Evolutionary conservation across 371 early-diverging fungal genomes (phyloP).

Genomic region (Cokeromyces recurvatus): DNA sequence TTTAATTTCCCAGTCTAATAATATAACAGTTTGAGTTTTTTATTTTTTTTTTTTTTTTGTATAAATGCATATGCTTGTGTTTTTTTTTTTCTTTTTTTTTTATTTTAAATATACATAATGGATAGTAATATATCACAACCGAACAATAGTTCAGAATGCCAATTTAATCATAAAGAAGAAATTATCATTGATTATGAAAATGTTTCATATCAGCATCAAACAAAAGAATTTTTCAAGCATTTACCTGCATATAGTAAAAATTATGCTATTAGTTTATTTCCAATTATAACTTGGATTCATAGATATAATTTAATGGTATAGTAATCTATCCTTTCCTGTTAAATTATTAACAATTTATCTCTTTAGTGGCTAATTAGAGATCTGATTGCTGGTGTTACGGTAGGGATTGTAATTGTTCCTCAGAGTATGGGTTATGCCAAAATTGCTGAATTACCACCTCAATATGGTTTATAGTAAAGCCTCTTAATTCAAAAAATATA

Average conservation of each 20-base stretch:
- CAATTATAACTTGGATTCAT: constrained; percentile 67
- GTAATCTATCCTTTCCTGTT: neutral
- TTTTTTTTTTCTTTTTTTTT: too few species aligned
- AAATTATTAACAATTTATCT: too few species aligned
- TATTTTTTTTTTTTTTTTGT: too few species aligned
- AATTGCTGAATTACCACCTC: constrained; percentile 72
- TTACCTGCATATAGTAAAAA: constrained; percentile 28
- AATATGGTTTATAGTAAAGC: constrained; percentile 83
- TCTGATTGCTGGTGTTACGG: constrained; percentile 81
- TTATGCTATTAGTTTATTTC: constrained; percentile 48
- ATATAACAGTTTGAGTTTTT: too few species aligned
- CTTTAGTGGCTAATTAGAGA: constrained; percentile 76
- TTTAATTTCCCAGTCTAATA: too few species aligned
- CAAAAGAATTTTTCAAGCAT: constrained; percentile 19
- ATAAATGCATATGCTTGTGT: too few species aligned
- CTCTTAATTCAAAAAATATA: too few species aligned
- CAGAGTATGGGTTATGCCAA: constrained; percentile 87
- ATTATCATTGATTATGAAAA: constrained; percentile 44
- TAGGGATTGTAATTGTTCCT: constrained; percentile 82
- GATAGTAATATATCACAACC: too few species aligned
- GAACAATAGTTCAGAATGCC: too few species aligned
- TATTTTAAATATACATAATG: too few species aligned
- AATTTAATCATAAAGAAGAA: constrained; percentile 2
- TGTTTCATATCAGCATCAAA: constrained; percentile 22
- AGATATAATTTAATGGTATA: constrained; percentile 65